Conservation (phyloP, 352 stramenopile genomes). For the Pythium dissimile region DNA sequence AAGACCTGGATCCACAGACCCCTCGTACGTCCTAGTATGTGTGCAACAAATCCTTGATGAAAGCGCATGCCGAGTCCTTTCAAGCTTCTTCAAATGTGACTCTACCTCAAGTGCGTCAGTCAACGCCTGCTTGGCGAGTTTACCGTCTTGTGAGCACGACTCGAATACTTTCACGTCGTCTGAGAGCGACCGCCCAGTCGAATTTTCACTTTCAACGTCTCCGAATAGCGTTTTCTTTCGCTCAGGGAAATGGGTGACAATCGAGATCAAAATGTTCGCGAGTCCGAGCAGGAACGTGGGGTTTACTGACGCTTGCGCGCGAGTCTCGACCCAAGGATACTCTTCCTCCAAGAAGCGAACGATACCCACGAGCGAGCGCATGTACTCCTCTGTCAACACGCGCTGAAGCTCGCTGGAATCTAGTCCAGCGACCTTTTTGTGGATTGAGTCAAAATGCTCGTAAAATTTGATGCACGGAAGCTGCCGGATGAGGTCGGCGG, state of each 20-base stretch:
- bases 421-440: slow-evolving; percentile 55
- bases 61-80: too few species aligned
- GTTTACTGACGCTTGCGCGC: neutral
- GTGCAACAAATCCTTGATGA: too few species aligned
- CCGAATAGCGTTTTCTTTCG: slow-evolving; percentile 53
- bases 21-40: too few species aligned
- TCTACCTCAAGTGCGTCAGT: slow-evolving; percentile 31
- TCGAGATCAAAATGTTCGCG: slow-evolving; percentile 64
- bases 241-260: slow-evolving; percentile 48
- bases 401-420: slow-evolving; percentile 73
- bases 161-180: slow-evolving; percentile 8
- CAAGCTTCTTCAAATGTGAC: neutral
- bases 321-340: slow-evolving; percentile 25
- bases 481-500: slow-evolving; percentile 23
- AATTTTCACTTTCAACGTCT: neutral
- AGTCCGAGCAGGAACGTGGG: slow-evolving; percentile 47
- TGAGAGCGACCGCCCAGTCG: neutral
- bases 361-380: slow-evolving; percentile 68
- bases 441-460: slow-evolving; percentile 70
- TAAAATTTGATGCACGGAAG: slow-evolving; percentile 67
- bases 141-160: neutral
- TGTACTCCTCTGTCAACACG: slow-evolving; percentile 72
- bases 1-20: slow-evolving; percentile 8
- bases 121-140: slow-evolving; percentile 15
- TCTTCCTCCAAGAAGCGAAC: slow-evolving; percentile 72